These are phyloP conservation scores for Quercus alba DNA, from an alignment of 306 rosid genomes.

Conservation along the genomic window DNA sequence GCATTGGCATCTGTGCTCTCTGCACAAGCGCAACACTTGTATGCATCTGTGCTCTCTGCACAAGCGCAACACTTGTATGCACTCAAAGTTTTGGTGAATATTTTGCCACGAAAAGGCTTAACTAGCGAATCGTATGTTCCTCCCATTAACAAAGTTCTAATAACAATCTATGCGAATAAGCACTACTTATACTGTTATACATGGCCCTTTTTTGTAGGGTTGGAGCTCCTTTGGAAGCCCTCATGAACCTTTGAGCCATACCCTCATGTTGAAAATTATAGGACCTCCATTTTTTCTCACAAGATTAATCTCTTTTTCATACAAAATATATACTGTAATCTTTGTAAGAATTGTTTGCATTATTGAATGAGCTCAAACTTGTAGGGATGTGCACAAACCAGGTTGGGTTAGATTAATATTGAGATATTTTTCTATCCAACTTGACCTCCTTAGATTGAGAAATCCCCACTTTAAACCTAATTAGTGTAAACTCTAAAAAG, in stretches of 20 bases:
- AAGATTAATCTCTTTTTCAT: no score
- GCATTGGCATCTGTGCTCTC: constrained; percentile 36
- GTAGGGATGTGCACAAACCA: no score
- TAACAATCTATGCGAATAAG: constrained; percentile 16
- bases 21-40: constrained; percentile 13
- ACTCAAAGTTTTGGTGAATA: constrained; percentile 19
- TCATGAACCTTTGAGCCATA: no score
- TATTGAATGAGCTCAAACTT: not conserved
- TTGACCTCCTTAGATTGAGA: no score
- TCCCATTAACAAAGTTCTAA: constrained; percentile 19
- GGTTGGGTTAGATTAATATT: no score
- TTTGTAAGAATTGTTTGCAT: not conserved
- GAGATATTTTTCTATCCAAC: no score
- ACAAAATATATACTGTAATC: not conserved
- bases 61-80: not conserved
- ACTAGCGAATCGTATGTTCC: constrained; percentile 31
- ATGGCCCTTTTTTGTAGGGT: no score
- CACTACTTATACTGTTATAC: not conserved
- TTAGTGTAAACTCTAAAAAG: no score
- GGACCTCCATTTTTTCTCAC: no score
- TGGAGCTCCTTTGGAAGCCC: no score
- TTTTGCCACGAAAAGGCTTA: constrained; percentile 37
- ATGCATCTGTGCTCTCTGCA: constrained; percentile 28
- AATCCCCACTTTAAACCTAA: no score
- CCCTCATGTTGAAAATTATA: no score